These are phyloP conservation scores for Solanum virginianum DNA, from an alignment of 257 asterid genomes.

Conservation along the genomic window DNA sequence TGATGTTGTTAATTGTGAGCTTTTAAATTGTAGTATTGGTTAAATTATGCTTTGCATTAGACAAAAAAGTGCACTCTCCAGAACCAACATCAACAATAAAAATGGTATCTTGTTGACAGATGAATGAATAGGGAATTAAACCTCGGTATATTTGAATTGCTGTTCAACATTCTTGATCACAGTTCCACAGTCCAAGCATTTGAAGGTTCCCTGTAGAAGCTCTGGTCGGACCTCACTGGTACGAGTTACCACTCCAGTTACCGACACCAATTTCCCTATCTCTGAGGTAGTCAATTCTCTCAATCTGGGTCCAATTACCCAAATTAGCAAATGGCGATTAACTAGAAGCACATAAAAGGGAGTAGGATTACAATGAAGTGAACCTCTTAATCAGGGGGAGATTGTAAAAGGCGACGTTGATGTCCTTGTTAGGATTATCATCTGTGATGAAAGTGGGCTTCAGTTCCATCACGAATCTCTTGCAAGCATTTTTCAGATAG, in stretches of 20 bases:
- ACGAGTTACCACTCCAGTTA: conserved; percentile 90
- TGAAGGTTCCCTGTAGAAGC: conserved; percentile 80
- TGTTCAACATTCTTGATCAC: conserved; percentile 72
- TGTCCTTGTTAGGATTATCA: conserved; percentile 73
- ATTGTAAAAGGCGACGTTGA: conserved; percentile 78
- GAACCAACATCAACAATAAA: neutral
- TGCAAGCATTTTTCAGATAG: conserved; percentile 76
- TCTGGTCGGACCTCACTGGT: conserved; percentile 97
- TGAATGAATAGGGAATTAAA: neutral
- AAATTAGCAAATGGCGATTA: neutral
- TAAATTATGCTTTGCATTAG: neutral
- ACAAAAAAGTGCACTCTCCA: neutral
- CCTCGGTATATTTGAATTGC: conserved; percentile 97
- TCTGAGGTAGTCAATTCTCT: conserved; percentile 82
- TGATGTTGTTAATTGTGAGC: neutral
- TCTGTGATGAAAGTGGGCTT: conserved; percentile 64
- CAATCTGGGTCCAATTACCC: conserved; percentile 15
- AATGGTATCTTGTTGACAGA: neutral
- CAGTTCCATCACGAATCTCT: conserved; percentile 70
- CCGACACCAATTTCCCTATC: conserved; percentile 84
- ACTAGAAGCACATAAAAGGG: neutral
- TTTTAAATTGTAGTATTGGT: neutral
- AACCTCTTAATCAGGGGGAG: conserved; percentile 71
- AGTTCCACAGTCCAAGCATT: conserved; percentile 84
- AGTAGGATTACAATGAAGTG: neutral